Percentiles rank a stretch among this genome's conserved stretches.
Evolutionary conservation across 257 asterid genomes (phyloP).

Genomic region (Galeopsis tetrahit): DNA sequence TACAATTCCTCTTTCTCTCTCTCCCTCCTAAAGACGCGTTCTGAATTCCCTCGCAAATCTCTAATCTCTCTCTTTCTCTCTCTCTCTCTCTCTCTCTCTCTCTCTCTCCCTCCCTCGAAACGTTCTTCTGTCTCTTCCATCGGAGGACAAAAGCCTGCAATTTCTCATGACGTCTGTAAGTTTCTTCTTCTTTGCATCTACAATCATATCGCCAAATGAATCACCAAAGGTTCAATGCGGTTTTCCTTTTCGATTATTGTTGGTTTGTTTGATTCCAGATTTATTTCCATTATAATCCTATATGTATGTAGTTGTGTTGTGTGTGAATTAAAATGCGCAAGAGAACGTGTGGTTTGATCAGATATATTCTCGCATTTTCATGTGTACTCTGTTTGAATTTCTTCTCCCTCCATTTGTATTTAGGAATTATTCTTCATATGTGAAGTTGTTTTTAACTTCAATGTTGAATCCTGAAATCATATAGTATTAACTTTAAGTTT

Average conservation of each 20-base stretch:
- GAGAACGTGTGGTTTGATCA: not conserved
- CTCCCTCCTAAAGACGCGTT: constrained; percentile 44
- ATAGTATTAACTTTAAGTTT: not conserved
- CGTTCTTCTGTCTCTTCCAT: constrained; percentile 35
- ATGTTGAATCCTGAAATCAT: not conserved
- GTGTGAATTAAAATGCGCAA: not conserved
- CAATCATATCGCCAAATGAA: too few species aligned
- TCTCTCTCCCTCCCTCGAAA: constrained; percentile 15
- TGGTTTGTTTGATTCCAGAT: not conserved
- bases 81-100: too few species aligned
- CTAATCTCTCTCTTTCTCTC: constrained; percentile 27
- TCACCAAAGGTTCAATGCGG: constrained; percentile 14
- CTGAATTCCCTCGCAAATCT: constrained; percentile 36
- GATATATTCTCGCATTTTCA: not conserved
- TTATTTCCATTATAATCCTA: not conserved
- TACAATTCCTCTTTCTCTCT: constrained; percentile 11
- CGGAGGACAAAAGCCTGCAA: constrained; percentile 39
- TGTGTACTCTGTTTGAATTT: not conserved
- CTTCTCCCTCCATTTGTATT: not conserved
- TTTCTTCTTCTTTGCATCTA: constrained; percentile 17
- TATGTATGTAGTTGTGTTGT: not conserved
- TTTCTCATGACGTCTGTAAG: constrained; percentile 69
- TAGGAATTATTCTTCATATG: not conserved
- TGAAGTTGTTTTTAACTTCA: constrained; percentile 3
- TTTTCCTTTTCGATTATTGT: not conserved